Percentiles rank a stretch among this genome's conserved stretches.
Evolutionary conservation across 768 basidiomycete species (phyloP).

Genomic region (Phlebiopsis flavidoalba): DNA sequence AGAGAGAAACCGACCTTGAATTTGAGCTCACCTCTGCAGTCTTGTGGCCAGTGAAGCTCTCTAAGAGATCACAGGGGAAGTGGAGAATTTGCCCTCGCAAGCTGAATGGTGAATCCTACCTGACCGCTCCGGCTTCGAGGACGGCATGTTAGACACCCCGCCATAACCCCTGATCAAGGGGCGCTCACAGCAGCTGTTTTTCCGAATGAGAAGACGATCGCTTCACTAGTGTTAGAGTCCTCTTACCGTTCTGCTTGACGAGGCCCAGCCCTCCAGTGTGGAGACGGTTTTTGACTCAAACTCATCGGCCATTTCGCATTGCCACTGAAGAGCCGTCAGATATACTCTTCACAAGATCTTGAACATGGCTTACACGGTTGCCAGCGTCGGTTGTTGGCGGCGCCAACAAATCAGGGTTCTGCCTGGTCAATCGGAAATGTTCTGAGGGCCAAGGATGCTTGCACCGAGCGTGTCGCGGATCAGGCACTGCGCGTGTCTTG

Average conservation of each 20-base stretch:
- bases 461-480: too few species aligned
- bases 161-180: slow-evolving; percentile 24
- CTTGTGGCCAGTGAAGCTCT: slow-evolving; percentile 29
- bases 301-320: slow-evolving; percentile 29
- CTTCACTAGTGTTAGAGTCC: not conserved
- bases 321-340: not conserved
- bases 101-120: not conserved
- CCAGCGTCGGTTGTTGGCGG: too few species aligned
- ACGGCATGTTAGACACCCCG: slow-evolving; percentile 29
- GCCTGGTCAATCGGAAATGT: too few species aligned
- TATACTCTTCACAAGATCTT: too few species aligned
- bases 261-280: slow-evolving; percentile 30
- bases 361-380: too few species aligned
- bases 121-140: slow-evolving; percentile 27
- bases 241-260: slow-evolving; percentile 25
- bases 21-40: slow-evolving; percentile 18
- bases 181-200: slow-evolving; percentile 18
- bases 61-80: not conserved
- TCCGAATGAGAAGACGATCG: not conserved
- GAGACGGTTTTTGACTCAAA: slow-evolving; percentile 27
- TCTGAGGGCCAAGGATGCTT: too few species aligned
- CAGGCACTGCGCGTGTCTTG: too few species aligned
- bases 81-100: not conserved
- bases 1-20: not conserved
- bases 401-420: too few species aligned